Conservation (phyloP, 495 filamentous ascomycete species). For the Venustampulla echinocandica region DNA sequence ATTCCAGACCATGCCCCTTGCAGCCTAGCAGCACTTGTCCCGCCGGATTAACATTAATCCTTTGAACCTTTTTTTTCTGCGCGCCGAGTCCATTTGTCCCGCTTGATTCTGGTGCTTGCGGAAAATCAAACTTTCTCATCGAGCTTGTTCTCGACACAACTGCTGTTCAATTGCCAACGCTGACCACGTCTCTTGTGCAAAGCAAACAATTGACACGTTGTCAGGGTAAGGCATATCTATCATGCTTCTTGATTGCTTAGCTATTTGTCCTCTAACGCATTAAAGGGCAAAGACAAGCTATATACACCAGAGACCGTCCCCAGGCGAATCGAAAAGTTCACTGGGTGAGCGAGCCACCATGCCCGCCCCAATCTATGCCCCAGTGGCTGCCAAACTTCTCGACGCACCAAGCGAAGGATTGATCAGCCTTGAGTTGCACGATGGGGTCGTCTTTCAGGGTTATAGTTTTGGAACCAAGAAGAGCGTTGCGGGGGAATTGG, state of each 20-base stretch:
- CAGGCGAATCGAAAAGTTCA: no score
- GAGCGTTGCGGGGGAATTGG: constrained; percentile 88
- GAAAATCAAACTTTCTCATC: not conserved
- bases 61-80: no score
- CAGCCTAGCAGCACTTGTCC: no score
- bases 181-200: not conserved
- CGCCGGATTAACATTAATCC: no score
- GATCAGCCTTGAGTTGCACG: constrained; percentile 80
- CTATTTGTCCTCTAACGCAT: not conserved
- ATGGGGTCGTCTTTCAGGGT: constrained; percentile 81
- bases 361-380: constrained; percentile 38
- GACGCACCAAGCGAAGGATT: constrained; percentile 43
- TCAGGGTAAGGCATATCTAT: not conserved
- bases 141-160: not conserved
- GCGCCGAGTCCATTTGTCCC: no score
- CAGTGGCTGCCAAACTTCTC: constrained; percentile 44
- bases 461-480: constrained; percentile 91
- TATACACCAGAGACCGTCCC: no score
- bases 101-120: no score
- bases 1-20: no score
- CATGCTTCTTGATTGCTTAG: no score
- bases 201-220: not conserved
- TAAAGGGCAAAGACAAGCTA: not conserved
- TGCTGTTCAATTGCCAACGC: not conserved
- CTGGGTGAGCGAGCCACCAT: no score